Evolutionary conservation across 768 basidiomycete species (phyloP).

Genomic region (Psilocybe cubensis): DNA sequence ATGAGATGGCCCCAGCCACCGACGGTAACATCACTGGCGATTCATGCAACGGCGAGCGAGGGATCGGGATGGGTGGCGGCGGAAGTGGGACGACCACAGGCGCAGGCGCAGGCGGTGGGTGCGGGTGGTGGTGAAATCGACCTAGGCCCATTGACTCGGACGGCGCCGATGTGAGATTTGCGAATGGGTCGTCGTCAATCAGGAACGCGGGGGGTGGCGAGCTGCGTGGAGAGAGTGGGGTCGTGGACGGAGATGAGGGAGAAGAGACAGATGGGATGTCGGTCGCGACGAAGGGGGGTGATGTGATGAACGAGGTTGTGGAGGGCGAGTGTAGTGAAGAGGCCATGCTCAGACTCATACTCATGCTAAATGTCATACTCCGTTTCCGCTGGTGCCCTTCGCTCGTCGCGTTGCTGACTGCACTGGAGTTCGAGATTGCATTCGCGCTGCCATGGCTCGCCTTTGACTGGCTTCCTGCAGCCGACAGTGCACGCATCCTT

Average conservation of each 20-base stretch:
- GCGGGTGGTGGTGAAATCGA: conserved; percentile 5
- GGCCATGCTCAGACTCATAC: not conserved
- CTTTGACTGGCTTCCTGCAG: not conserved
- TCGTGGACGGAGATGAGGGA: conserved; percentile 2
- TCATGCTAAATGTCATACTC: conserved; percentile 19
- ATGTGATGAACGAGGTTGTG: not conserved
- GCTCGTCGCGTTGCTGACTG: not conserved
- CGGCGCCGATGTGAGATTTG: conserved; percentile 47
- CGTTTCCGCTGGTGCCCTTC: conserved; percentile 11
- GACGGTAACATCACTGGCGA: not conserved
- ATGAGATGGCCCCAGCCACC: not conserved
- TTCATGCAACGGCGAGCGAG: conserved; percentile 14
- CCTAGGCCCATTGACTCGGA: conserved; percentile 8
- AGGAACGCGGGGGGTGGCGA: conserved; percentile 50
- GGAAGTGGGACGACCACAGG: not conserved
- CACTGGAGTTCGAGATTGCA: not conserved
- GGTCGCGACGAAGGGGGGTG: not conserved
- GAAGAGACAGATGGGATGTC: not conserved
- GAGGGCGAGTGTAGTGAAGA: not conserved
- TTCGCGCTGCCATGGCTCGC: not conserved
- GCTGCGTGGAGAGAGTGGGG: conserved; percentile 23
- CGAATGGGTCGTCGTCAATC: conserved; percentile 78
- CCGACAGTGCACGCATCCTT: not conserved
- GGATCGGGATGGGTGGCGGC: conserved; percentile 6
- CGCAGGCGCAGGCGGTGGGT: not conserved